Percentiles rank a stretch among this genome's conserved stretches.
Conservation (phyloP, 208 protist species). For the Trypanosoma melophagium region DNA sequence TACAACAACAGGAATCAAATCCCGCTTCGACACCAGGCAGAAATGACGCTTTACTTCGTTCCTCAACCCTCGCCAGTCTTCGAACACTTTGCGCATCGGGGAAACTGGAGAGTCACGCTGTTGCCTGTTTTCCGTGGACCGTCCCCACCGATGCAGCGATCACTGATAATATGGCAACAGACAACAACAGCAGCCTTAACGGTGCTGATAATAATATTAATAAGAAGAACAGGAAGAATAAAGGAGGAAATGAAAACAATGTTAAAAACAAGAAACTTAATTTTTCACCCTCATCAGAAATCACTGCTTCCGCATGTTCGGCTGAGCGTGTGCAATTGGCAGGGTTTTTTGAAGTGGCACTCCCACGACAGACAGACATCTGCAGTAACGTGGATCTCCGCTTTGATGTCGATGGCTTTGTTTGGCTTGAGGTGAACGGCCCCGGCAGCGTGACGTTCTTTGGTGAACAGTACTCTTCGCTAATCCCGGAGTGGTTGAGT, state of each 20-base stretch:
- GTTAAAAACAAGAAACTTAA: background rate
- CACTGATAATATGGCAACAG: background rate
- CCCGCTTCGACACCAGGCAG: background rate
- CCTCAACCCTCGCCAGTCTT: slow-evolving; percentile 39
- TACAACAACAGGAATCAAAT: slow-evolving; percentile 9
- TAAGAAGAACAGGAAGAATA: background rate
- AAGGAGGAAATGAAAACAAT: slow-evolving; percentile 29
- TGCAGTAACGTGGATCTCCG: slow-evolving; percentile 51
- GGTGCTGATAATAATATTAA: background rate
- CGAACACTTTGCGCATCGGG: slow-evolving; percentile 43
- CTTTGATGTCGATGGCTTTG: slow-evolving; percentile 75
- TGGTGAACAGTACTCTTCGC: slow-evolving; percentile 60
- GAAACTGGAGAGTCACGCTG: slow-evolving; percentile 46
- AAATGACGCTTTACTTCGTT: slow-evolving; percentile 25
- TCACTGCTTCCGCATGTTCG: background rate
- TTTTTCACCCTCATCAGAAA: background rate
- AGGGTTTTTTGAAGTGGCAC: slow-evolving; percentile 18
- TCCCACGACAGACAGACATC: slow-evolving; percentile 47
- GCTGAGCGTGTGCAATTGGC: slow-evolving; percentile 6
- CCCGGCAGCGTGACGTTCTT: slow-evolving; percentile 72
- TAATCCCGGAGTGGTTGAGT: slow-evolving; percentile 62
- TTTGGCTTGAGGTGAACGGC: slow-evolving; percentile 63
- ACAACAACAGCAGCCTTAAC: background rate
- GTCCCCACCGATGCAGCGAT: background rate
- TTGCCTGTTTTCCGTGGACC: slow-evolving; percentile 36